Evolutionary conservation across 352 stramenopile species (phyloP).

Genomic region (Phytophthora citricola): DNA sequence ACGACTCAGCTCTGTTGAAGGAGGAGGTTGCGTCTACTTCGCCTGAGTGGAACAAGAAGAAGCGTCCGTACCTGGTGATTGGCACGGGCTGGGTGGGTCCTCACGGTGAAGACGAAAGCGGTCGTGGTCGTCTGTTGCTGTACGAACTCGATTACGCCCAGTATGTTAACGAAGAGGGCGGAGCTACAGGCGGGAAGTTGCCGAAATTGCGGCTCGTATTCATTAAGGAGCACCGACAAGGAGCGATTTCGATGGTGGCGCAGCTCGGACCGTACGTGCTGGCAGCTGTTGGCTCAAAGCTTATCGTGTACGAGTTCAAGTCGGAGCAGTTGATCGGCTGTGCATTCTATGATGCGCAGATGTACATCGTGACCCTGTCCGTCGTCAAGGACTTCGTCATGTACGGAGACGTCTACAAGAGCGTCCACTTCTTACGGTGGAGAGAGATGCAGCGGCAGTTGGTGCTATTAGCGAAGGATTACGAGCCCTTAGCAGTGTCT

Average conservation of each 20-base stretch:
- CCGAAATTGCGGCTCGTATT: slow-evolving; percentile 85
- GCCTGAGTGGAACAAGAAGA: slow-evolving; percentile 78
- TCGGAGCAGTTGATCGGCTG: slow-evolving; percentile 87
- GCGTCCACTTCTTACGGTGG: slow-evolving; percentile 89
- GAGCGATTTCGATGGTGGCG: slow-evolving; percentile 77
- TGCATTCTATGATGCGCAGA: slow-evolving; percentile 89
- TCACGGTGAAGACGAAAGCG: slow-evolving; percentile 88
- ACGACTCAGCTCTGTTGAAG: slow-evolving; percentile 83
- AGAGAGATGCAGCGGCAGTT: slow-evolving; percentile 85
- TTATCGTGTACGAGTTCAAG: slow-evolving; percentile 92
- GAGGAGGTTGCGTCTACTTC: slow-evolving; percentile 73
- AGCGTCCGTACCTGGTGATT: slow-evolving; percentile 84
- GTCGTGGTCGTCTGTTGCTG: slow-evolving; percentile 78
- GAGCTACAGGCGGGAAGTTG: slow-evolving; percentile 76
- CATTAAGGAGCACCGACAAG: slow-evolving; percentile 88
- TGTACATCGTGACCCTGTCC: slow-evolving; percentile 86
- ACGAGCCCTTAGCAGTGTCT: slow-evolving; percentile 80
- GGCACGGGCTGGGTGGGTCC: slow-evolving; percentile 85
- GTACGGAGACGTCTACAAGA: slow-evolving; percentile 91
- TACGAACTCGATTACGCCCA: slow-evolving; percentile 91
- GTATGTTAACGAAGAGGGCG: slow-evolving; percentile 82
- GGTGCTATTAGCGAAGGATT: slow-evolving; percentile 86
- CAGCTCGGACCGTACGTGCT: slow-evolving; percentile 86
- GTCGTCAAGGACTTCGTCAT: slow-evolving; percentile 89
- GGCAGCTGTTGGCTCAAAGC: slow-evolving; percentile 85